A percentile compares a stretch with the other conserved stretches of the same genome.
phyloP scores from a whole-genome alignment of 2,329 filamentous ascomycete genomes.

The Aspergillus costaricaensis region DNA sequence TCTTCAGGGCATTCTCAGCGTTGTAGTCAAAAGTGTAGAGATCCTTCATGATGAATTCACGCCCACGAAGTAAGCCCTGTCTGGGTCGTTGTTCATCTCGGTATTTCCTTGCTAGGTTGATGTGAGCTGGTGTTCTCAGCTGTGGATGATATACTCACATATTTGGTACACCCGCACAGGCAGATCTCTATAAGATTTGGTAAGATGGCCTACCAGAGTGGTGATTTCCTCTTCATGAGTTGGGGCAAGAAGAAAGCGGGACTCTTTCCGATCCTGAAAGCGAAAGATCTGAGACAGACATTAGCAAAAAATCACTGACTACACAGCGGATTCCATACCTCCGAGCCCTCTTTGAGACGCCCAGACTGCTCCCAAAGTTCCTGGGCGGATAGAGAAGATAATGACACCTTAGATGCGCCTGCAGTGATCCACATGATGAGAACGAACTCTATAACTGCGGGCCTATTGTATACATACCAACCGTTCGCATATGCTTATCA shows the following conservation, averaged over 20 bases:
- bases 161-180: slow-evolving; percentile 90
- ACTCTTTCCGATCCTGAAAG: slow-evolving; percentile 75
- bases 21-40: slow-evolving; percentile 89
- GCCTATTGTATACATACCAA: slow-evolving; percentile 56
- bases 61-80: slow-evolving; percentile 80
- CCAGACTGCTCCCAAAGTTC: slow-evolving; percentile 80
- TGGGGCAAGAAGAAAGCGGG: slow-evolving; percentile 75
- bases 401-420: slow-evolving; percentile 76
- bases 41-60: slow-evolving; percentile 98
- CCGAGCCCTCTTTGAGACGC: slow-evolving; percentile 74
- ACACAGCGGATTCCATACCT: slow-evolving; percentile 56
- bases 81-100: slow-evolving; percentile 87
- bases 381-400: slow-evolving; percentile 85
- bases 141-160: slow-evolving; percentile 52
- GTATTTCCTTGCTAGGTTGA: slow-evolving; percentile 74
- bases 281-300: slow-evolving; percentile 66
- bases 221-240: slow-evolving; percentile 99
- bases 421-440: slow-evolving; percentile 14
- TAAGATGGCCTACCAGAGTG: slow-evolving; percentile 67
- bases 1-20: slow-evolving; percentile 68
- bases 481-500: slow-evolving; percentile 80
- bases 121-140: background rate
- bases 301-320: no score
- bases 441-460: no score
- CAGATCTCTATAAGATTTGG: slow-evolving; percentile 82